Evolutionary conservation across 108 stramenopile genomes (phyloP), one percentile per base, ranked within the genome.

Genomic region (Schizochytrium sp.): DNA sequence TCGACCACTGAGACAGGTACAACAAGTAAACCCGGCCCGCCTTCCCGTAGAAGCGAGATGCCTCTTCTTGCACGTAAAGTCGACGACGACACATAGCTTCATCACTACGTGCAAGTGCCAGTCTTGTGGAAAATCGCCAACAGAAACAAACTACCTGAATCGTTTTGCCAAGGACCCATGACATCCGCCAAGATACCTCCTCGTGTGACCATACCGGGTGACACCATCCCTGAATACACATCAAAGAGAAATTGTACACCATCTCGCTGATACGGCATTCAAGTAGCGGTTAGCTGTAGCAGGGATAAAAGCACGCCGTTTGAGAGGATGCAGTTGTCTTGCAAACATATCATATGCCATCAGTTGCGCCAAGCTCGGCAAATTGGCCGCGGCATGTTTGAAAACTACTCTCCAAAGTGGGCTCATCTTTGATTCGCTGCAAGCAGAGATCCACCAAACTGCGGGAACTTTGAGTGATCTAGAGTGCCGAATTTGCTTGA

Each of bases 161-260:
- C 15, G 89, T 89, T 47, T 89, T 89, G 4, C 89, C 89, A 15
- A 89, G 89, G n/a, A 28, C 89, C 89, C 89, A 89, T 89, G 17
- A 61, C 72, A 44, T 89, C 89, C 2, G 89, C 89, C 12, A 89
- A 56, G 28, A 89, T 72, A 3, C 89, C 61, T 49, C 88, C 88
- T 7, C 60, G 58, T 17, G 42, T 53, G 15, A 40, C 61, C 28
- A 55, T n/a, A 5, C 53, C 76, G 5, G 76, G 76, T 2, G 50
- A 55, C 15, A 83, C 28, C 8, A 40, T 53, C 0, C 76, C 76
- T 17, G 76, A 55, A 28, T 19, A 83, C 8, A 83, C 28, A 53
- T 83, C 76, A 2, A 49, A 83, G 0, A 83, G 40, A 2, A 83
- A 83, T 5, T 40, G 5, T 53, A 83, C 76, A 38, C 76, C 76